These are phyloP conservation scores for Pulveroboletus sp. DNA, from an alignment of 768 basidiomycete genomes.

Conservation along the genomic window DNA sequence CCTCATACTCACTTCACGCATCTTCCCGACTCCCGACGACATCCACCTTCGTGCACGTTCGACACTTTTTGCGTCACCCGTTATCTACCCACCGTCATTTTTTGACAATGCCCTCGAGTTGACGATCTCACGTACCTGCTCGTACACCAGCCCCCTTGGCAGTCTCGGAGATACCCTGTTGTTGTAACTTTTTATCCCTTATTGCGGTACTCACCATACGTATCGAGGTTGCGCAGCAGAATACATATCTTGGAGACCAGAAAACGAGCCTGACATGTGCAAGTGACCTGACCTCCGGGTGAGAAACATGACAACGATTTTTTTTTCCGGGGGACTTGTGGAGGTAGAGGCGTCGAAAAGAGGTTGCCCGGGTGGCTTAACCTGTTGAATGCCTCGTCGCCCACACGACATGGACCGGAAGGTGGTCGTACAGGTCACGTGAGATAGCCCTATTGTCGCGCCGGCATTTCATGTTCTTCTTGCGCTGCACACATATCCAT, in stretches of 20 bases:
- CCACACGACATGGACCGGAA: no score
- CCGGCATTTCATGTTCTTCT: no score
- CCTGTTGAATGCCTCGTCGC: background rate
- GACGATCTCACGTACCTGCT: conserved; percentile 31
- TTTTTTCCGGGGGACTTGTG: background rate
- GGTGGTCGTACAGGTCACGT: conserved; percentile 3
- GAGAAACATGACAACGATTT: background rate
- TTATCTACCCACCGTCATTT: conserved; percentile 4
- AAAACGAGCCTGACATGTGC: background rate
- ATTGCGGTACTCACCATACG: conserved; percentile 22
- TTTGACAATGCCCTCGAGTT: conserved; percentile 24
- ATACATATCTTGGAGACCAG: conserved; percentile 31
- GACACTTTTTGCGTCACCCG: conserved; percentile 21
- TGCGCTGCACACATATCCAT: no score
- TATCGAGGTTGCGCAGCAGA: conserved; percentile 34
- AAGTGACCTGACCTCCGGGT: background rate
- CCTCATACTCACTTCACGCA: conserved; percentile 24
- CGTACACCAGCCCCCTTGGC: conserved; percentile 12
- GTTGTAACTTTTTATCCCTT: conserved; percentile 26
- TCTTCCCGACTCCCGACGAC: conserved; percentile 8
- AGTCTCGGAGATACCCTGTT: conserved; percentile 35
- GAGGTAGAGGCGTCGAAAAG: background rate
- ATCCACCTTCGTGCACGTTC: conserved; percentile 3
- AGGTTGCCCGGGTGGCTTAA: background rate
- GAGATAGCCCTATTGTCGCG: background rate